Base-by-base conservation (phyloP, 2,329 filamentous ascomycete genomes). In the Hymenoscyphus fructigenus region DNA sequence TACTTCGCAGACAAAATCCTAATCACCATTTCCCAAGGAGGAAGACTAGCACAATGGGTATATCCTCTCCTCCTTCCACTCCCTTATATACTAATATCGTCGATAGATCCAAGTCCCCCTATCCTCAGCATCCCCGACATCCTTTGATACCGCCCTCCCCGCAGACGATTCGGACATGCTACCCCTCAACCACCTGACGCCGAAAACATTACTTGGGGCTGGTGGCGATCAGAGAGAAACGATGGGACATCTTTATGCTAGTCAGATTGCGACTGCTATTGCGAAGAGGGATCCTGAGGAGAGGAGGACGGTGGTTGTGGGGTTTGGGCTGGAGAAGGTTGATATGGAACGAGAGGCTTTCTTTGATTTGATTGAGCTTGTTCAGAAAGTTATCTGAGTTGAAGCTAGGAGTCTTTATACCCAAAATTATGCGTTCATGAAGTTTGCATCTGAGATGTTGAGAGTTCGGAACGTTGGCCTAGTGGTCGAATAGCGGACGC, bases 41-140 rank as follows among this genome's bases (percentile, higher is more conserved):
- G 93, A 6, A 86, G 89, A 65, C 80, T 98, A 57, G 91, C 91
- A 23, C 95, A 98, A 83, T 99, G 95, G 95, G 93, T 97, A 82
- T 62, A 7, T 12, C 20, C 28, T 9, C 50, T n/a, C 80, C 36
- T 59, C 36, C 32, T 57, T 28, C 57, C 41, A 34, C n/a, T 15
- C 9, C 14, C 34, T n/a, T 26, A 26, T 23, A 57, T 38, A 2
- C 57, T 63, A 44, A 61, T 17, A 29, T 55, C 2, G 6, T 41
- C 20, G 9, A 34, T 36, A 93, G 90, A 84, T 93, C 23, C 91
- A 95, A 80, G 91, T 96, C 0, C 90, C 91, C 0, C 84, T 96
- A 26, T 84, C 86, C n/a, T 84, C 88, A 0, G 87, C 89, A 2
- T 81, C 87, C n/a, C 83, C 85, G 38, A 79, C 87, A 79, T 78